These are phyloP conservation scores for Camelina hispida DNA, from an alignment of 345 rosid genomes.

Conservation along the genomic window DNA sequence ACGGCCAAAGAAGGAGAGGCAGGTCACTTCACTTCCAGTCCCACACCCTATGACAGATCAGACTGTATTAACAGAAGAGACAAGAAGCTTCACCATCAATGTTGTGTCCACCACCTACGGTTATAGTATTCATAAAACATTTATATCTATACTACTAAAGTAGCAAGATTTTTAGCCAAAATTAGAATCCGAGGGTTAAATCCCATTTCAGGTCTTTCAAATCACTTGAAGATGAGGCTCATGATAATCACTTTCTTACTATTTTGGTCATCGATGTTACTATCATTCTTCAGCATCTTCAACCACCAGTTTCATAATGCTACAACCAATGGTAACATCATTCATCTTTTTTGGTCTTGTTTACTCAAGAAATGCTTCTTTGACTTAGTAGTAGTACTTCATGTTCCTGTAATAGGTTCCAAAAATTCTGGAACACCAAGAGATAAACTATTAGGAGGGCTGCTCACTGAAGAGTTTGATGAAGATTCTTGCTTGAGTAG, in stretches of 20 bases:
- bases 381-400: background rate
- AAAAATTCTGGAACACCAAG: slow-evolving; percentile 5
- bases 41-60: background rate
- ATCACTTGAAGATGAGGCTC: slow-evolving; percentile 28
- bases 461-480: slow-evolving; percentile 51
- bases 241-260: slow-evolving; percentile 9
- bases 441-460: slow-evolving; percentile 52
- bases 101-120: background rate
- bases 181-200: too few species aligned
- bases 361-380: background rate
- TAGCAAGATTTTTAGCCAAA: too few species aligned
- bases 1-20: background rate
- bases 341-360: background rate
- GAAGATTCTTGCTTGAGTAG: slow-evolving; percentile 58
- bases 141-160: too few species aligned
- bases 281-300: background rate
- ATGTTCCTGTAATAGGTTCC: slow-evolving; percentile 36
- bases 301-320: slow-evolving; percentile 11
- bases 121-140: too few species aligned
- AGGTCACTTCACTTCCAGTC: background rate
- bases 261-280: background rate
- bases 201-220: too few species aligned
- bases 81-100: background rate
- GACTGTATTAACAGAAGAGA: background rate
- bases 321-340: slow-evolving; percentile 6